Base-by-base conservation (phyloP, 2,329 filamentous ascomycete genomes). In the Pezicula radicicola region DNA sequence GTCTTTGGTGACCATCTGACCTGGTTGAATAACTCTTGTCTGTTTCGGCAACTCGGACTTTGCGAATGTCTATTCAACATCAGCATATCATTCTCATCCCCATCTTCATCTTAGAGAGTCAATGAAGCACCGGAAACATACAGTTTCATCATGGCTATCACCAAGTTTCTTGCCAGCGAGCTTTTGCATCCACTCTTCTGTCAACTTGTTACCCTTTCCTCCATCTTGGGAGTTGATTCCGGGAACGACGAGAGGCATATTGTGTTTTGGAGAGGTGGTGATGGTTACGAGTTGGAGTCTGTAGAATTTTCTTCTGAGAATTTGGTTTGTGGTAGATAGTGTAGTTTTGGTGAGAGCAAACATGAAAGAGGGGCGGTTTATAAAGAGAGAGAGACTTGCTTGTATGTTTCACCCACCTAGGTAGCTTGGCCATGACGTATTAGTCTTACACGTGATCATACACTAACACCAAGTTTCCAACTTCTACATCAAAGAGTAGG, bases 231-330 rank as follows among this genome's bases (percentile, higher is more conserved):
- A 73, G 56, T 74, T 83, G 60, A 84, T 70, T 63, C 78, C 80
- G 50, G 82, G 81, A 16, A 84, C 76, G 61, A 86, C 75, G 70
- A 86, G 82, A 79, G 83, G 83, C 83, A 87, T 80, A 6, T 66
- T 84, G 71, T 55, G 16, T 5, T 36, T 46, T 25, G 49, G 42
- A 40, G 42, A 55, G 18, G 54, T 60, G 41, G 25, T 53, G 50
- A 56, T 54, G 36, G 35, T 5, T 46, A 50, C 52, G 50, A 50
- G 18, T 56, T 56, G 55, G 52, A 52, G 27, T 37, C 16, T 48
- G 35, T 56, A 41, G 28, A 19, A 10, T 2, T 40, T 35, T 39
- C n/a, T 41, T 37, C 2, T 21, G 36, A 41, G 19, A 43, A 10
- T 16, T 37, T 49, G 35, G 37, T 46, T 28, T 44, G 33, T 46